A percentile compares a stretch with the other conserved stretches of the same genome.
Evolutionary conservation across 2,329 filamentous ascomycete genomes (phyloP).

Genomic region (Ceratocystis cubensis): DNA sequence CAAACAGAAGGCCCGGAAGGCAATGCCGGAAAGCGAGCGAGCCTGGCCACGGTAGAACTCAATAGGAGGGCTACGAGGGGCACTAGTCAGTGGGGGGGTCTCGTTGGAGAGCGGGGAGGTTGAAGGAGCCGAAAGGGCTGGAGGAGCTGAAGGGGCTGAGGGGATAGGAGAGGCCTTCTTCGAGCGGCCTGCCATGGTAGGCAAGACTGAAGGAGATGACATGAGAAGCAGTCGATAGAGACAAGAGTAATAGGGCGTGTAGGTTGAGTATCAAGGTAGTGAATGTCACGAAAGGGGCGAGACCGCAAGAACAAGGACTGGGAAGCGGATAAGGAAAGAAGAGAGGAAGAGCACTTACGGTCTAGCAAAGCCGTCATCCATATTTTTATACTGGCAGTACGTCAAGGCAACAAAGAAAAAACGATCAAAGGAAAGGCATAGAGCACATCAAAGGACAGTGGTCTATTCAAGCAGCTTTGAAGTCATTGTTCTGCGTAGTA

Average conservation of each 20-base stretch:
- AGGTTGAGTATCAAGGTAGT: neutral
- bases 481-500: neutral
- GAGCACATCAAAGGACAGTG: neutral
- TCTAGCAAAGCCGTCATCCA: conserved; percentile 1
- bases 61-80: conserved; percentile 4
- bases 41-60: conserved; percentile 35
- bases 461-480: neutral
- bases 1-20: conserved; percentile 44
- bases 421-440: neutral
- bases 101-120: neutral
- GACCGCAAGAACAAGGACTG: neutral
- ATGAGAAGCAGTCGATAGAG: no score
- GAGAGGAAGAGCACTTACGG: conserved; percentile 10
- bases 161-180: neutral
- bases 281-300: neutral
- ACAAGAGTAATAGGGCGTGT: no score
- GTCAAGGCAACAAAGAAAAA: neutral
- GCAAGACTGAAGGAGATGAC: no score
- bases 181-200: no score
- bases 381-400: neutral
- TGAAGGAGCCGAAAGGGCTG: neutral
- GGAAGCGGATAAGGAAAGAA: neutral
- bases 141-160: neutral
- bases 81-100: neutral
- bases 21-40: conserved; percentile 49